These are phyloP conservation scores for Daldinia sp. DNA, from an alignment of 2,329 filamentous ascomycete species.

Conservation along the genomic window DNA sequence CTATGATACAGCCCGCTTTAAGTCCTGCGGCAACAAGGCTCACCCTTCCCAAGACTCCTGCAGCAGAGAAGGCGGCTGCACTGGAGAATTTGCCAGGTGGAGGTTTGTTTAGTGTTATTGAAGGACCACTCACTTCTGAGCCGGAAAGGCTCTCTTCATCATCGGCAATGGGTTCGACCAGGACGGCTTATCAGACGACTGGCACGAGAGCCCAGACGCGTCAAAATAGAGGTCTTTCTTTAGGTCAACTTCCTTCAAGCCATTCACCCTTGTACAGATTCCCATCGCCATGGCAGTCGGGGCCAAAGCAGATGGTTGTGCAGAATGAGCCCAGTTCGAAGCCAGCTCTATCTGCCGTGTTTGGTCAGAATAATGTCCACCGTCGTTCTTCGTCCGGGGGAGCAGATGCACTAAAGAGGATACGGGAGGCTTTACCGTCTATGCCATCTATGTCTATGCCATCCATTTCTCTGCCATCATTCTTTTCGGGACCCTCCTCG, in stretches of 20 bases:
- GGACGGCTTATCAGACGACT: constrained; percentile 16
- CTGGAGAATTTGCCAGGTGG: constrained; percentile 59
- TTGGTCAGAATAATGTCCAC: constrained; percentile 60
- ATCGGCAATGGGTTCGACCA: constrained; percentile 16
- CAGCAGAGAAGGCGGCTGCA: constrained; percentile 68
- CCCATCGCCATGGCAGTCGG: constrained; percentile 58
- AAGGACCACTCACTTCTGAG: constrained; percentile 48
- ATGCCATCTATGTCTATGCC: constrained; percentile 63
- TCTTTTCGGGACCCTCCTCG: constrained; percentile 55
- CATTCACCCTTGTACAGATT: constrained; percentile 41
- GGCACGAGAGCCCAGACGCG: constrained; percentile 34
- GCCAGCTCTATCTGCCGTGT: constrained; percentile 59
- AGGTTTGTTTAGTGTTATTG: constrained; percentile 55
- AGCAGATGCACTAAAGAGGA: constrained; percentile 67
- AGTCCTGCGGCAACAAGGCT: constrained; percentile 68
- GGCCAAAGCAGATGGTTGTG: constrained; percentile 55
- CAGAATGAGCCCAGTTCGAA: constrained; percentile 50
- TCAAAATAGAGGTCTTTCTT: constrained; percentile 47
- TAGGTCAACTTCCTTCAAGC: constrained; percentile 46
- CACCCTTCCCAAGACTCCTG: constrained; percentile 66
- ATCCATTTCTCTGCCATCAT: constrained; percentile 64
- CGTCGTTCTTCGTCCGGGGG: constrained; percentile 67
- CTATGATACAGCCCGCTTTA: constrained; percentile 70
- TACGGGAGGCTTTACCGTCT: constrained; percentile 68
- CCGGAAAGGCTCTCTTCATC: constrained; percentile 27